Base-by-base conservation (phyloP, 2,329 filamentous ascomycete genomes). In the Dryadomyces quercivorus region DNA sequence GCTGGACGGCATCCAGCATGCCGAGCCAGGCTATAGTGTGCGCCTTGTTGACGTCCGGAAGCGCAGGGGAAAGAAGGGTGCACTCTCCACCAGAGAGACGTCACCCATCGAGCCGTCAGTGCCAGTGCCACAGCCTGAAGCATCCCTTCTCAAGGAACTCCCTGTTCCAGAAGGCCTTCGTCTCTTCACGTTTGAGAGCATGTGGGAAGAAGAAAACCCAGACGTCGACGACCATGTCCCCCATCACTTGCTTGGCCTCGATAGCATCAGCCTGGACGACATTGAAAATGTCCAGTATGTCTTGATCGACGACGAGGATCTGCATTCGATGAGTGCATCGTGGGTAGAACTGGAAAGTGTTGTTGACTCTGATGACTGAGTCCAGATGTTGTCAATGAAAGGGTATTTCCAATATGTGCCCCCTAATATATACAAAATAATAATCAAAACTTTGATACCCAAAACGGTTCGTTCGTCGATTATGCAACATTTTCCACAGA, bases 321-420 rank as follows among this genome's bases (percentile, higher is more conserved):
- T 57, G 40, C 34, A 45, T 13, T 57, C 56, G 20, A 31, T 55
- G 34, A 53, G 53, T 12, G 53, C 47, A 22, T 55, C 53, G 18
- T 57, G 56, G 53, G 53, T 57, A 2, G 56, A 55, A 47, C 47
- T 57, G 22, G 56, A 55, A 13, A 57, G 56, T 10, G 53, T 53
- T 4, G 26, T 43, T 7, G 56, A 46, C 8, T 42, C 47, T 5
- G 56, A 57, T n/a, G 51, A 51, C 42, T 44, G n/a, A 26, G 18
- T n/a, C 50, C 15, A 36, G 31, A 49, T 7, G 18, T 3, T 31
- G 26, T 8, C 26, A 31, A 5, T 31, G 26, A 31, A 31, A 31
- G 26, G 26, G 26, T 31, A 31, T 31, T 31, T 31, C 26, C 26
- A 31, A 31, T 8, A 31, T 31, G 26, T 31, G 26, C 26, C 26